Conservation (phyloP, 2,329 filamentous ascomycete genomes). For the Lasiodiplodia gonubiensis region DNA sequence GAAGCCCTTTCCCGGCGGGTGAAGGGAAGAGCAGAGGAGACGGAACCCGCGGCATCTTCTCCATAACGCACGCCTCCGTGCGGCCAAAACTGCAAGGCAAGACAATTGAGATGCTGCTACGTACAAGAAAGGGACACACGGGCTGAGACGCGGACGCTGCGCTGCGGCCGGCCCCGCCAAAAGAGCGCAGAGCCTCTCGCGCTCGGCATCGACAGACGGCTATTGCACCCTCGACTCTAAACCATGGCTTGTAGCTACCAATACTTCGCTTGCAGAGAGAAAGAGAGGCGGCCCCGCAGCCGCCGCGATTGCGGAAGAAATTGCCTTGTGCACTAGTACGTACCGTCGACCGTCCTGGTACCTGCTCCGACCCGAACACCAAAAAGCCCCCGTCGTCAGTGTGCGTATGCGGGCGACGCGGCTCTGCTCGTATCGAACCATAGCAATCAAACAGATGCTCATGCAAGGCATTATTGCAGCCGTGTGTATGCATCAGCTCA, state of each 20-base stretch:
- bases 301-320: neutral
- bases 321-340: neutral
- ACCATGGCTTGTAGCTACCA: neutral
- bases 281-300: no score
- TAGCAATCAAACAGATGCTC: neutral
- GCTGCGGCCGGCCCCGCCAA: neutral
- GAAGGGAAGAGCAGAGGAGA: neutral
- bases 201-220: neutral
- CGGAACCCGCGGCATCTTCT: neutral
- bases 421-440: constrained; percentile 7
- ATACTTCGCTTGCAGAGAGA: neutral
- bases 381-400: neutral
- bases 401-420: neutral
- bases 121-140: neutral
- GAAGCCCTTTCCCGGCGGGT: neutral
- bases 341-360: neutral
- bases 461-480: neutral
- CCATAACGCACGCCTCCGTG: neutral
- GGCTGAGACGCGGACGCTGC: neutral
- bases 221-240: neutral
- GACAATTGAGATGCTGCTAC: neutral
- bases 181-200: neutral
- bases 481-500: neutral
- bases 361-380: neutral
- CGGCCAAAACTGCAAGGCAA: neutral